Evolutionary conservation across 1,284 basidiomycete species (phyloP).

Genomic region (Nidula niveotomentosa): DNA sequence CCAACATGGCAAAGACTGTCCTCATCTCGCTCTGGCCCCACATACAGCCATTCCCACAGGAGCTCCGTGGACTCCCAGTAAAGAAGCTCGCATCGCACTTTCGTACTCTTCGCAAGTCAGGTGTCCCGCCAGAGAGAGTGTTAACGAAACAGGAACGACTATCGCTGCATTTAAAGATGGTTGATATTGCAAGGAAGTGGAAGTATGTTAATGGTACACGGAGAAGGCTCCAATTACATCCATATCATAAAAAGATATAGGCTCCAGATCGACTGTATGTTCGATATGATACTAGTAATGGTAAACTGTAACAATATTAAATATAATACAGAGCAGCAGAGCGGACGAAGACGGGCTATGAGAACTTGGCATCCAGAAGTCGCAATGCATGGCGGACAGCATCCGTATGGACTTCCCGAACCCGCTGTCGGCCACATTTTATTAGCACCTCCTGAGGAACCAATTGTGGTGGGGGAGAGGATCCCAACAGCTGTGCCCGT

Average conservation of each 20-base stretch:
- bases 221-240: neutral
- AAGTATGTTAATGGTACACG: neutral
- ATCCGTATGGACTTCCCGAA: conserved; percentile 75
- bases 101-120: conserved; percentile 30
- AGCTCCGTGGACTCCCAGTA: conserved; percentile 38
- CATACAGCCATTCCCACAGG: conserved; percentile 59
- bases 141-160: conserved; percentile 25
- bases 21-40: conserved; percentile 64
- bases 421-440: conserved; percentile 56
- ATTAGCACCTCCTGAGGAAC: conserved; percentile 61
- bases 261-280: too few species aligned
- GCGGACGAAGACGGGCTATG: conserved; percentile 14
- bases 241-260: too few species aligned
- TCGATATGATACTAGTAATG: too few species aligned
- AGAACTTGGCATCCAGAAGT: conserved; percentile 73
- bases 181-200: neutral
- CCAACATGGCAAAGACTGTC: conserved; percentile 46
- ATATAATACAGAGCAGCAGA: conserved; percentile 5
- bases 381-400: conserved; percentile 79
- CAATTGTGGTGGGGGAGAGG: conserved; percentile 45
- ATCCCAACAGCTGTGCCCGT: conserved; percentile 26
- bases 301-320: neutral
- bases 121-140: conserved; percentile 9
- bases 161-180: conserved; percentile 19
- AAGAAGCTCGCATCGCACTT: conserved; percentile 43